Evolutionary conservation across 768 basidiomycete genomes (phyloP).

Genomic region (Leucosporidium yakuticum): DNA sequence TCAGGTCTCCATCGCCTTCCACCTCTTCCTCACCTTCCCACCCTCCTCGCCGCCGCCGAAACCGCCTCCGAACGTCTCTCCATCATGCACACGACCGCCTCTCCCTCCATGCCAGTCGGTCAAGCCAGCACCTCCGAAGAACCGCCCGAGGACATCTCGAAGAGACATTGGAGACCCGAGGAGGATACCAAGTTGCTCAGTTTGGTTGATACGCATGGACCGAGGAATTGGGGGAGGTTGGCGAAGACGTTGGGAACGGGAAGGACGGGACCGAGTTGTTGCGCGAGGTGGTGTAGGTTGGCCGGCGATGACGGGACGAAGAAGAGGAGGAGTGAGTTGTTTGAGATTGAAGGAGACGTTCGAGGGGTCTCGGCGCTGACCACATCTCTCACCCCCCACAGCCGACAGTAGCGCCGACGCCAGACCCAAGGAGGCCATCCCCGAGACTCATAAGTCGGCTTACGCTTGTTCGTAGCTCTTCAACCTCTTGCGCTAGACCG

Average conservation of each 20-base stretch:
- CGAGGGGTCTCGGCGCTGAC: no score
- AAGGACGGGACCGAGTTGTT: slow-evolving; percentile 5
- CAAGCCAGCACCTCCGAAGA: not conserved
- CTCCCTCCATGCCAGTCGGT: not conserved
- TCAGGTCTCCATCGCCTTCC: no score
- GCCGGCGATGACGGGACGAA: not conserved
- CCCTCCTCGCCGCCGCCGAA: no score
- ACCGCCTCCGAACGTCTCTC: no score
- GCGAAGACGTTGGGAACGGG: not conserved
- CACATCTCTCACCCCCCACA: no score
- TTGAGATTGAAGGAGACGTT: not conserved
- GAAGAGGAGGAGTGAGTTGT: not conserved
- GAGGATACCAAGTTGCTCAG: not conserved
- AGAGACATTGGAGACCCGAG: not conserved
- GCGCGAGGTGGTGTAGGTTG: slow-evolving; percentile 8
- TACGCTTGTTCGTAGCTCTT: not conserved
- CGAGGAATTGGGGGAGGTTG: slow-evolving; percentile 6
- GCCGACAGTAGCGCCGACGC: no score
- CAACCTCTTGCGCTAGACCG: not conserved
- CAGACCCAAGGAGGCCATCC: not conserved
- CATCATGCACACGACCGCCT: no score
- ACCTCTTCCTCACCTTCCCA: no score
- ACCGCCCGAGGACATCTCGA: not conserved
- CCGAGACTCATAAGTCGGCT: not conserved
- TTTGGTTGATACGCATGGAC: slow-evolving; percentile 1